Base-by-base conservation (phyloP, 106 monocot species). In the Narthecium ossifragum region DNA sequence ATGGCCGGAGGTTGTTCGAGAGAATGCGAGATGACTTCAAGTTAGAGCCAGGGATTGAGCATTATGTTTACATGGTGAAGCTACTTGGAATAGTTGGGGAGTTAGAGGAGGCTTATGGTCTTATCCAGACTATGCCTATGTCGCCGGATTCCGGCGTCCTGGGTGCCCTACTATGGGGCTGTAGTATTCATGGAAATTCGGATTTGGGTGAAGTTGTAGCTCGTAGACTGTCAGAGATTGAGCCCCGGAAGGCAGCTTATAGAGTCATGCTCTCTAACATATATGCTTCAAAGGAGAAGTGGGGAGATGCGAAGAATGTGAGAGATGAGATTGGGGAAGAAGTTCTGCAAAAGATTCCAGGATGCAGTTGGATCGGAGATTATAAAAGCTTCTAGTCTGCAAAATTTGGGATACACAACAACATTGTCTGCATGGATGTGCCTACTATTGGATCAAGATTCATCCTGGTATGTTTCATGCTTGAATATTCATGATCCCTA, bases 151-250 rank as follows among this genome's bases (percentile, higher is more conserved):
- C 71, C 39, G 80, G 88, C 20, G 74, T 80, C 26, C 84, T 73
- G 84, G 88, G 88, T 39, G 83, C 80, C 34, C 49, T 89, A 34
- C 57, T 89, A 31, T 89, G 83, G 83, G 77, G 80, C 23, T 89
- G 88, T 58, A 69, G 70, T 39, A 3, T 69, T 46, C 70, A 89
- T 75, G 75, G 84, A 14, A 30, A 71, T 38, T 57, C 61, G 12
- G 75, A 81, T 53, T 31, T 89, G 57, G 84, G 65, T 14, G 75
- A 72, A 49, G 45, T 63, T 33, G 80, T 49, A 10, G 74, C 74
- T 8, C 31, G 53, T 24, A 73, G 36, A 65, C 77, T 89, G 0
- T 45, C 65, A 51, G 68, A 68, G 55, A 59, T 71, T 0, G 62
- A 80, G 31, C 80, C 80, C 26, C n/a, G 39, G 10, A 84, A 71